Evolutionary conservation across 306 rosid species (phyloP).

Genomic region (Heteromeles arbutifolia): DNA sequence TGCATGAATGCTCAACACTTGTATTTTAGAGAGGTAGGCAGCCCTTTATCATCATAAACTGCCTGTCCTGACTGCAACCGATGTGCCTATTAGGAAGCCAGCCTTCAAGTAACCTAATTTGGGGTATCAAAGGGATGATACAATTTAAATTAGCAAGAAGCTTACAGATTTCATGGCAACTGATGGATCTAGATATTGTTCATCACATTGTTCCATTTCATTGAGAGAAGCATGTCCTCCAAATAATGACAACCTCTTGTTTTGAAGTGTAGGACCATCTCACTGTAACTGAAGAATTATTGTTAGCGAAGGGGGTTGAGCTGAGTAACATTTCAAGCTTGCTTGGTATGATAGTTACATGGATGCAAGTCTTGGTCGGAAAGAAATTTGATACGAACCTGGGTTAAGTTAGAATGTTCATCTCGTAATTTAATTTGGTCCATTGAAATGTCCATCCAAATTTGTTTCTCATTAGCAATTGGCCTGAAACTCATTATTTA

Average conservation of each 20-base stretch:
- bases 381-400: not conserved
- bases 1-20: not conserved
- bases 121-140: not conserved
- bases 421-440: not conserved
- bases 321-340: not conserved
- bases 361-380: not conserved
- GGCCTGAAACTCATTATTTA: not conserved
- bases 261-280: not conserved
- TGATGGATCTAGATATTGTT: not conserved
- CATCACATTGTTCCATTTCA: not conserved
- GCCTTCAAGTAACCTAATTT: not conserved
- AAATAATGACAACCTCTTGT: not conserved
- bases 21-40: not conserved
- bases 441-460: not conserved
- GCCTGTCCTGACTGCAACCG: not conserved
- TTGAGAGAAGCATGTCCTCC: not conserved
- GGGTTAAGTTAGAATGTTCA: not conserved
- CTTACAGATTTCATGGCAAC: not conserved
- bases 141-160: not conserved
- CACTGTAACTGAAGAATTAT: not conserved
- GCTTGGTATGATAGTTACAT: not conserved
- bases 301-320: not conserved
- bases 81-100: not conserved
- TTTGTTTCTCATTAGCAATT: not conserved
- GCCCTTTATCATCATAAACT: not conserved